Conservation (phyloP, 2,329 filamentous ascomycete genomes). For the Daldinia sp. region DNA sequence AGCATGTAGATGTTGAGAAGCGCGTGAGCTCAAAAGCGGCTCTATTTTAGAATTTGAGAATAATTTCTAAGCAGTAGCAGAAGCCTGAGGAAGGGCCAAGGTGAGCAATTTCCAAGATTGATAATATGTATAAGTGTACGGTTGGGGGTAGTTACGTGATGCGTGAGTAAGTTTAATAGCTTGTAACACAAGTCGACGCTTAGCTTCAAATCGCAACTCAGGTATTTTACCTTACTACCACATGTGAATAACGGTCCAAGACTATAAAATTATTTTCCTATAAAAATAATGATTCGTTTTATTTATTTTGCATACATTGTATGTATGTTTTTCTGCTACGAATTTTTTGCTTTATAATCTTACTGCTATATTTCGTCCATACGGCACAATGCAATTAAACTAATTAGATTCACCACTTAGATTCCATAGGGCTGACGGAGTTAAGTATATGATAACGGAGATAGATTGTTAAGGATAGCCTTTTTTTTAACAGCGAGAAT, state of each 20-base stretch:
- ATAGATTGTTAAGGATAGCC: neutral
- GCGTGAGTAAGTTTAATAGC: neutral
- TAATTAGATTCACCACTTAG: too few relatives aligned
- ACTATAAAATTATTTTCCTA: too few relatives aligned
- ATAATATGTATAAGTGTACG: too few relatives aligned
- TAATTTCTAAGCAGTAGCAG: too few relatives aligned
- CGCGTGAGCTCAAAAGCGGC: too few relatives aligned
- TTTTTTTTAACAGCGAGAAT: neutral
- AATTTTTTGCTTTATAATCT: neutral
- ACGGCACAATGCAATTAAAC: neutral
- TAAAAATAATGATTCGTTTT: too few relatives aligned
- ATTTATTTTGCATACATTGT: too few relatives aligned
- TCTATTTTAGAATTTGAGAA: too few relatives aligned
- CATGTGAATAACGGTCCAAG: too few relatives aligned
- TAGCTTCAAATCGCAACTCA: neutral
- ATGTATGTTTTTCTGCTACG: neutral
- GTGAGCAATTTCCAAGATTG: too few relatives aligned
- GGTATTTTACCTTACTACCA: neutral
- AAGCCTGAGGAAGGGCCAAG: neutral
- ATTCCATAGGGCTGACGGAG: neutral
- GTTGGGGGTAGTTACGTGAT: too few relatives aligned
- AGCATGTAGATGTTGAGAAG: too few relatives aligned
- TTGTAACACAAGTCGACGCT: neutral
- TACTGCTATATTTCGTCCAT: neutral
- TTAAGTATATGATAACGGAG: neutral